Conservation (phyloP, 306 rosid species). For the Castanospermum australe region DNA sequence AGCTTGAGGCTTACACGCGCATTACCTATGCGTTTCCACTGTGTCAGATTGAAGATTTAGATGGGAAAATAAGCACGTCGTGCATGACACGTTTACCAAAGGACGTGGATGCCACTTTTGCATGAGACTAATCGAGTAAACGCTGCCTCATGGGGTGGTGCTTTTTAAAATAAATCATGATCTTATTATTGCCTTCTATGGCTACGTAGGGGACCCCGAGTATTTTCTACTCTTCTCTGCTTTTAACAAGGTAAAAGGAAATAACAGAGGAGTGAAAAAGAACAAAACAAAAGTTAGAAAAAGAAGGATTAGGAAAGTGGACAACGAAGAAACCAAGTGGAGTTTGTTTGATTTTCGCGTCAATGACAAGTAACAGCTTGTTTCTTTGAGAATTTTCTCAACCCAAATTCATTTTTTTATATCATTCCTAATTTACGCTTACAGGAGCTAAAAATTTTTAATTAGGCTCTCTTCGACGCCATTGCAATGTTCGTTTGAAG, state of each 20-base stretch:
- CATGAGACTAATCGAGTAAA: constrained; percentile 57
- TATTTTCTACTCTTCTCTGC: constrained; percentile 55
- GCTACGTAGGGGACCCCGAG: constrained; percentile 34
- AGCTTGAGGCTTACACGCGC: no score
- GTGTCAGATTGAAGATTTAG: not conserved
- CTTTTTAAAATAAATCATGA: constrained; percentile 78
- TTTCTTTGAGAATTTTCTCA: no score
- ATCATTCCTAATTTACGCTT: no score
- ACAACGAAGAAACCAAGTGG: constrained; percentile 52
- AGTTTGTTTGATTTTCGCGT: constrained; percentile 50
- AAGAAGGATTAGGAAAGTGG: constrained; percentile 32
- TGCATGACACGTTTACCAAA: constrained; percentile 77
- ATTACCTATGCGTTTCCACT: no score
- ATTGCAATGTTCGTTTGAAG: no score
- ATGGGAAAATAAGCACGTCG: constrained; percentile 41
- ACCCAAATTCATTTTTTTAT: no score
- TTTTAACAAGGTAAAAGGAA: constrained; percentile 50
- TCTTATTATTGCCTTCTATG: constrained; percentile 58
- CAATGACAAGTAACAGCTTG: constrained; percentile 25
- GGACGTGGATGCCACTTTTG: constrained; percentile 60
- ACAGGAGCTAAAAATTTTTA: no score
- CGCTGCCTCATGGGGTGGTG: constrained; percentile 51
- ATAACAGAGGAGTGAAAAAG: constrained; percentile 1
- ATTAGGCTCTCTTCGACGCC: no score
- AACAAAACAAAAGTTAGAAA: constrained; percentile 26